Evolutionary conservation across 495 filamentous ascomycete genomes (phyloP).

Genomic region (Cetradonia linearis): DNA sequence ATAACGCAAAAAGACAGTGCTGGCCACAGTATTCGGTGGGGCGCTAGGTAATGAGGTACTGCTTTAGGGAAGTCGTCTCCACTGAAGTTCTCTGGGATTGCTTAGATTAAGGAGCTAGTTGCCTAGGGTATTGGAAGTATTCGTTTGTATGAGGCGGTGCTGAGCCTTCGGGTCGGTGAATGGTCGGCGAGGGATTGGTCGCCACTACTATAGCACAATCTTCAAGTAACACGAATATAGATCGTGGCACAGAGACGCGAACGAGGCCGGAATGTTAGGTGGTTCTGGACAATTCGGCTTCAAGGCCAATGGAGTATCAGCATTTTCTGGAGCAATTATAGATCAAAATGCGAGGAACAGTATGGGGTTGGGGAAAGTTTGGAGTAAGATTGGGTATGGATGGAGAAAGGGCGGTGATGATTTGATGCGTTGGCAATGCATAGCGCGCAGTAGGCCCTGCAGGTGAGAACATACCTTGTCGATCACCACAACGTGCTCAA

Average conservation of each 20-base stretch:
- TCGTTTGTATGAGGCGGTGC: conserved; percentile 17
- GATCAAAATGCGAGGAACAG: conserved; percentile 4
- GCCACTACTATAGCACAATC: conserved; percentile 7
- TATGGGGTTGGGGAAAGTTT: conserved; percentile 10
- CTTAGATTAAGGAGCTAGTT: conserved; percentile 1
- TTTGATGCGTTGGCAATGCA: conserved; percentile 28
- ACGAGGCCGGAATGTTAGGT: conserved; percentile 3
- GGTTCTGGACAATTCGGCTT: background rate
- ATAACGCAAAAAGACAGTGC: conserved; percentile 4
- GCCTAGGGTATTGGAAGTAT: background rate
- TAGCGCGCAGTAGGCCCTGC: conserved; percentile 23
- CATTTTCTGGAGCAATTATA: conserved; percentile 12
- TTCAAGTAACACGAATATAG: conserved; percentile 2
- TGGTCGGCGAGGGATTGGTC: background rate
- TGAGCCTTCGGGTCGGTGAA: conserved; percentile 3
- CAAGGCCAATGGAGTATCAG: conserved; percentile 15
- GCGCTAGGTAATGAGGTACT: conserved; percentile 13
- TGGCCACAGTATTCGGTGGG: conserved; percentile 5
- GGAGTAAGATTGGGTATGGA: conserved; percentile 14
- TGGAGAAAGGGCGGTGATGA: conserved; percentile 24
- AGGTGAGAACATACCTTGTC: conserved; percentile 20
- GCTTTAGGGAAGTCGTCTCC: conserved; percentile 11
- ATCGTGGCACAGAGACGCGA: conserved; percentile 8
- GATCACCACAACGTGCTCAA: conserved; percentile 15
- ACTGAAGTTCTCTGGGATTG: conserved; percentile 2